These are phyloP conservation scores for Rhodomyrtus psidioides DNA, from an alignment of 441 rosid genomes.

Conservation along the genomic window DNA sequence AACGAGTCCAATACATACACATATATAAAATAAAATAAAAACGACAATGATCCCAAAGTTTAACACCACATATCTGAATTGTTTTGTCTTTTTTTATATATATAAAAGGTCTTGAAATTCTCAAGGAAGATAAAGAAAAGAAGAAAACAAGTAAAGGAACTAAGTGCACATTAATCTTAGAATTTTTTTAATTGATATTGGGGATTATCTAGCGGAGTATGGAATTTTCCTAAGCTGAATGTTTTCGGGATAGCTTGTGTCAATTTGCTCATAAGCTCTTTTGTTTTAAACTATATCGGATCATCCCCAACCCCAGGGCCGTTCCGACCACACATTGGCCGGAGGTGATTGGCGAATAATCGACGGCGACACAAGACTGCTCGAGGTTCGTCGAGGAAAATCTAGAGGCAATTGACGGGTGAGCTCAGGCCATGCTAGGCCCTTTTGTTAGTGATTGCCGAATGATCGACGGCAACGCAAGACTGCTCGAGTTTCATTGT, in stretches of 20 bases:
- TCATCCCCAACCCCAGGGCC: background rate
- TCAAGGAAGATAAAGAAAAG: background rate
- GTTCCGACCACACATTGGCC: background rate
- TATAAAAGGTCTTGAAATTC: background rate
- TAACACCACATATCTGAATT: background rate
- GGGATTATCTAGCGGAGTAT: background rate
- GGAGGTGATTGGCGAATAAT: background rate
- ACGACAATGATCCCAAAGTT: background rate
- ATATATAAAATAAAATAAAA: too few relatives aligned
- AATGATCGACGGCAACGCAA: too few relatives aligned
- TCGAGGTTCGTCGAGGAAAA: background rate
- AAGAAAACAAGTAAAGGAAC: background rate
- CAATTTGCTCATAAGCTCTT: background rate
- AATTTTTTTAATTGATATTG: background rate
- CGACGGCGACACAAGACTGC: background rate
- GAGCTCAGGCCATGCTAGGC: too few relatives aligned
- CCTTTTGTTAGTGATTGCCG: background rate
- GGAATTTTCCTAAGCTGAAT: background rate
- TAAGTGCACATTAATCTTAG: background rate
- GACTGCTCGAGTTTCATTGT: too few relatives aligned
- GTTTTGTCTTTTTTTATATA: too few relatives aligned
- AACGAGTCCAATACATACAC: background rate
- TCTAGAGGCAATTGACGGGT: too few relatives aligned
- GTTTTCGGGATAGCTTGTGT: background rate
- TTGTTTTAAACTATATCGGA: background rate